Evolutionary conservation across 495 filamentous ascomycete genomes (phyloP), one percentile per base, ranked within the genome.

Genomic region (Usnea hakonensis): DNA sequence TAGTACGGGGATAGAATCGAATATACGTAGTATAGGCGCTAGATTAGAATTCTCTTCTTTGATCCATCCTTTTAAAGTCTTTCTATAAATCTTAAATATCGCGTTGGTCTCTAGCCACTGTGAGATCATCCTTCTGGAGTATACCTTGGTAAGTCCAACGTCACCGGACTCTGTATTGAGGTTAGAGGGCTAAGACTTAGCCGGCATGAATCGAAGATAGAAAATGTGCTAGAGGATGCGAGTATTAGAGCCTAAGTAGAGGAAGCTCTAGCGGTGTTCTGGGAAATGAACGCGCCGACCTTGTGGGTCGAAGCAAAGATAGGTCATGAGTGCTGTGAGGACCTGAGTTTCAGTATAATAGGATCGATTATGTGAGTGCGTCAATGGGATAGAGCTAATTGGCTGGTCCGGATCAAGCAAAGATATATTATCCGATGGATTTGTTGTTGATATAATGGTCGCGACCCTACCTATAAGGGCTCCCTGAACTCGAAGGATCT

Each of bases 41-140:
- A 91, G 75, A 66, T 88, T 82, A 56, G 79, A 78, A 67, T 86
- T 84, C 58, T 92, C 88, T 55, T 85, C 81, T 33, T 80, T 76
- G 6, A 71, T 81, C 89, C 88, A 93, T 21, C 83, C 87, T 35
- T 86, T 78, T 2, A 93, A 73, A 11, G 77, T 79, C 16, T 81
- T 80, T 14, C 86, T 85, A 36, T 90, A 82, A 41, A 60, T 60
- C 7, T 5, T 21, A 5, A 50, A 52, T n/a, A 28, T 32, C 23
- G 40, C 37, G 30, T 60, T 52, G 37, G 41, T 21, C 58, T 60
- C 21, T 26, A 60, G 11, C 58, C 58, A 60, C n/a, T 60, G 37
- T 4, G 19, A n/a, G 41, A 52, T 21, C 16, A 28, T 60, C 43
- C 46, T 48, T 14, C n/a, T 23, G 52, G 40, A 21, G 33, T 37